Base-by-base conservation (phyloP, 208 protist species). In the Wallacemonas rigidus region DNA sequence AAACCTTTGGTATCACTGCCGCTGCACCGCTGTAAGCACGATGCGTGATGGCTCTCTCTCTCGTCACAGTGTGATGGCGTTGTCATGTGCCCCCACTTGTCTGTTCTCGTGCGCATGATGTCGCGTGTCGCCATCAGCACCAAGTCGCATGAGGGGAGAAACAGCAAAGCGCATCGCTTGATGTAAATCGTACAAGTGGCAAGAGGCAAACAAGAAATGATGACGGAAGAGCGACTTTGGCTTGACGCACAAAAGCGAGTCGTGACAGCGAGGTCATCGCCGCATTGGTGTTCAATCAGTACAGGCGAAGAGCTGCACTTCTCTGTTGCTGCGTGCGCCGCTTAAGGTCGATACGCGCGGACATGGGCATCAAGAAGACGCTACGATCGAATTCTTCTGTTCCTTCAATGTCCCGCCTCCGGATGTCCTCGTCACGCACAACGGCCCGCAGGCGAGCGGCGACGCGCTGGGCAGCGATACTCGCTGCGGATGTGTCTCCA, bases 401-500 rank as follows among this genome's bases (percentile, higher is more conserved):
- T 45, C 80, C 80, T 56, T 91, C 90, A 58, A 91, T 79, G 61
- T 95, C 84, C 35, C 71, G 77, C 1, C 90, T 77, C 38, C 82
- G 79, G 51, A 92, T 81, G n/a, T 86, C 81, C 63, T 95, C 90
- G 60, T 95, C 86, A 40, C 79, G 74, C 47, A 82, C 73, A 11
- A 85, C 53, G 1, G 78, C 79, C 3, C 82, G 78, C 63, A 91
- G 61, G 39, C 75, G 68, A n/a, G 83, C 81, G 57, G 74, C 73
- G 26, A 83, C 63, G 55, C 80, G 76, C 14, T 76, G 77, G 14
- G 56, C 56, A 15, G 47, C 43, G 9, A 56, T 35, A 48, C 35
- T 56, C 12, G 26, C 26, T 26, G 26, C 26, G 26, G 26, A 26
- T 26, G 26, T 26, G 26, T 26, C 26, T 26, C 26, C 26, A 26